phyloP scores from a whole-genome alignment of 73 alveolate species.

The Paramecium pentaurelia region DNA sequence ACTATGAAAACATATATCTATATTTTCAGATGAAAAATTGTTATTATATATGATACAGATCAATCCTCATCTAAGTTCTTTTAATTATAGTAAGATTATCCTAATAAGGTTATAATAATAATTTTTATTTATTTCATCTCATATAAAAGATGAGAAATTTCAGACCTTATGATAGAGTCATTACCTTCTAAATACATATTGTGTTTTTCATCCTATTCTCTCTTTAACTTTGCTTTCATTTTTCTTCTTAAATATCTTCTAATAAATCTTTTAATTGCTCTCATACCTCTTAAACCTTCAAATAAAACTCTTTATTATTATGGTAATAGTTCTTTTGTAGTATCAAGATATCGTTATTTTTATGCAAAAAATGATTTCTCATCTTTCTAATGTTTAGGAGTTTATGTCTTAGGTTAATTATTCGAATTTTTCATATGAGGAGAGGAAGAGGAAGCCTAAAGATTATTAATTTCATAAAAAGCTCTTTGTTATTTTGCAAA shows the following conservation, averaged over 20 bases:
- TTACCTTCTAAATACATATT: neutral
- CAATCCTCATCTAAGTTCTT: neutral
- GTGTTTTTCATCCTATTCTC: neutral
- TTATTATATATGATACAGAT: neutral
- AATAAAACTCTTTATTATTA: neutral
- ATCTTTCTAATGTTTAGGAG: neutral
- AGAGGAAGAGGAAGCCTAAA: neutral
- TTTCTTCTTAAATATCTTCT: neutral
- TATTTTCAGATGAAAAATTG: neutral
- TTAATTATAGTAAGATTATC: neutral
- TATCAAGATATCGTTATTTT: neutral
- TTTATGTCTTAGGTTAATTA: neutral
- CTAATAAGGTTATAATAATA: neutral
- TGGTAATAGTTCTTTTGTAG: neutral
- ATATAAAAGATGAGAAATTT: neutral
- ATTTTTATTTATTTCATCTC: neutral
- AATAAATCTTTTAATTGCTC: neutral
- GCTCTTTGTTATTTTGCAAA: neutral
- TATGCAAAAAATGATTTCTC: neutral
- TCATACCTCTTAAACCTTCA: neutral
- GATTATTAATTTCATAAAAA: neutral
- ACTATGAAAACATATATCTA: neutral
- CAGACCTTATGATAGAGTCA: neutral
- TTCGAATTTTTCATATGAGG: neutral
- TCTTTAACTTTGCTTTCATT: neutral